Conservation (phyloP, 1,284 basidiomycete genomes). For the Ustilago curta region DNA sequence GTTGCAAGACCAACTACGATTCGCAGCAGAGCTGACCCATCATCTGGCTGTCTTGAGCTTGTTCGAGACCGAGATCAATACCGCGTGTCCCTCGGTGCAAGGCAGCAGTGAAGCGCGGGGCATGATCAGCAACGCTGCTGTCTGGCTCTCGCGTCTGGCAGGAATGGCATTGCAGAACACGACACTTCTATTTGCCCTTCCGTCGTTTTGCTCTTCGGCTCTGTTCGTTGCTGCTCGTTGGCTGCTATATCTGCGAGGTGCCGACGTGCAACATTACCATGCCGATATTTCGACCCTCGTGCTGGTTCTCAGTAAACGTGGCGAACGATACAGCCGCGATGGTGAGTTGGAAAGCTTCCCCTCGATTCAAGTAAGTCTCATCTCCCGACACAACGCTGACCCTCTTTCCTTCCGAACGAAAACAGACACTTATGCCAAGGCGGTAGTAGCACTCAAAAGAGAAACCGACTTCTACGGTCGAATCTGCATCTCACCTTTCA, state of each 20-base stretch:
- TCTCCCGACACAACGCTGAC: too few species aligned
- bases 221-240: conserved; percentile 31
- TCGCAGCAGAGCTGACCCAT: conserved; percentile 34
- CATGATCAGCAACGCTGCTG: conserved; percentile 30
- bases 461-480: conserved; percentile 24
- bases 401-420: neutral
- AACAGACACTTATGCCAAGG: conserved; percentile 23
- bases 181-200: conserved; percentile 11
- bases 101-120: conserved; percentile 10
- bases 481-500: conserved; percentile 38
- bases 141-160: conserved; percentile 36
- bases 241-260: conserved; percentile 26
- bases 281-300: conserved; percentile 25
- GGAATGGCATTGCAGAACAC: conserved; percentile 18
- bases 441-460: conserved; percentile 25
- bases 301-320: conserved; percentile 13
- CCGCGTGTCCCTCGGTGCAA: conserved; percentile 1
- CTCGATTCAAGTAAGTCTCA: too few species aligned
- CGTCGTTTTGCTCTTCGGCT: conserved; percentile 25
- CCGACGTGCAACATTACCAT: conserved; percentile 12
- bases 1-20: conserved; percentile 24
- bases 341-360: too few species aligned
- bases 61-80: conserved; percentile 27
- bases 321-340: conserved; percentile 14
- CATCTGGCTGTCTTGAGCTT: conserved; percentile 30